Evolutionary conservation across 73 alveolate genomes (phyloP).

Genomic region (Paramecium sonneborni): DNA sequence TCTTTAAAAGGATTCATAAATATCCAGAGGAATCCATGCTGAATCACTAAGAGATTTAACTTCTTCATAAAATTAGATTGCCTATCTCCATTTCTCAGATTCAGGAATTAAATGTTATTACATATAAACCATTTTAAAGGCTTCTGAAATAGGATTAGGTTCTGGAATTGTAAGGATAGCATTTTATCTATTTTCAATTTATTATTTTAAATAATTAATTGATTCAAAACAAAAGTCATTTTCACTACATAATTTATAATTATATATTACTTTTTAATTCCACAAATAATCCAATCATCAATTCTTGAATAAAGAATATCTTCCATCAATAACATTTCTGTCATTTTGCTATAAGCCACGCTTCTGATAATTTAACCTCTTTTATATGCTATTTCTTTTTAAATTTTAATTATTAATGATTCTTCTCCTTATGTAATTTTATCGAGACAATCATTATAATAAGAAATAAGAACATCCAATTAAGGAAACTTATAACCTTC

Average conservation of each 20-base stretch:
- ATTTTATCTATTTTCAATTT: not conserved
- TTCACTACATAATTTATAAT: not conserved
- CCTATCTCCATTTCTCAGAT: not conserved
- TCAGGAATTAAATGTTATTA: not conserved
- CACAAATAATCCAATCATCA: constrained; percentile 46
- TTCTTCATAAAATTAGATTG: not conserved
- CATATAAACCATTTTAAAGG: not conserved
- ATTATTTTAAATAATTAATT: not conserved
- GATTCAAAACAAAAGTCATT: constrained; percentile 34
- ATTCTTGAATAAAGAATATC: not conserved
- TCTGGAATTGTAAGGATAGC: not conserved
- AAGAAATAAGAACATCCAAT: not conserved
- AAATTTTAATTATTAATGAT: not conserved
- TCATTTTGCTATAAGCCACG: constrained; percentile 1
- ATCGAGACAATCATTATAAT: not conserved
- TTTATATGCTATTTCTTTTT: not conserved
- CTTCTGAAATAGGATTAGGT: constrained; percentile 33
- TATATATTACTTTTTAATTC: not conserved
- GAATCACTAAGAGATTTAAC: constrained; percentile 13
- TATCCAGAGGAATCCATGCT: not conserved
- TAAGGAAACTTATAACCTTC: constrained; percentile 24
- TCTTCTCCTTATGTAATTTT: not conserved
- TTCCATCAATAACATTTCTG: constrained; percentile 47
- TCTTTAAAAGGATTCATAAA: not conserved
- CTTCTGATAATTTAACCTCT: not conserved